These are phyloP conservation scores for Saccharomyces hybrid DNA, from an alignment of 1,139 yeast genomes.

Conservation along the genomic window DNA sequence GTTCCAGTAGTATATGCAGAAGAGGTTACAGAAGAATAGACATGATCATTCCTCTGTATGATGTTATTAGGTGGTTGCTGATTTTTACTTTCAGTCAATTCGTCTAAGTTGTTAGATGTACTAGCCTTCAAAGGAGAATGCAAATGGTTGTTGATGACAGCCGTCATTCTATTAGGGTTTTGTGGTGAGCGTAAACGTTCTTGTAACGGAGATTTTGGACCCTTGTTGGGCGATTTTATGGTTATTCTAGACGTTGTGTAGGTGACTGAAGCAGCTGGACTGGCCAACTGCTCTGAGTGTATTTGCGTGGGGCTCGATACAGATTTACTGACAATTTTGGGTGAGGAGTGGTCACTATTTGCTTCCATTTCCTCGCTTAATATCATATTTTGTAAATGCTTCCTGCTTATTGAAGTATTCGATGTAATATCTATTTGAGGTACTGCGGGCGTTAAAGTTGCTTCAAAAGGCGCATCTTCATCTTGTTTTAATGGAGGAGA, in stretches of 20 bases:
- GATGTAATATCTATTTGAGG: background rate
- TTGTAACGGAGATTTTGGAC: conserved; percentile 5
- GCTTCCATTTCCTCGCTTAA: background rate
- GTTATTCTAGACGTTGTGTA: conserved; percentile 32
- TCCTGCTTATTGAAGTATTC: background rate
- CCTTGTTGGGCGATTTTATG: conserved; percentile 23
- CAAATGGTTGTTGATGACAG: conserved; percentile 27
- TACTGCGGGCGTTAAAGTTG: background rate
- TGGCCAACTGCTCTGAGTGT: conserved; percentile 10
- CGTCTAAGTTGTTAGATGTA: background rate
- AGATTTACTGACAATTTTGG: background rate
- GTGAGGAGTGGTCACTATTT: background rate
- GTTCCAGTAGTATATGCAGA: background rate
- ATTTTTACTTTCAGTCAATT: conserved; percentile 3
- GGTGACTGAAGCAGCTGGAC: conserved; percentile 32
- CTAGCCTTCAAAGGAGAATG: conserved; percentile 24
- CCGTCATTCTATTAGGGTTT: conserved; percentile 24
- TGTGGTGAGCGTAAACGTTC: conserved; percentile 23
- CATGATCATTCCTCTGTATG: background rate
- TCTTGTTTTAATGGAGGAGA: conserved; percentile 3
- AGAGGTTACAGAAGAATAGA: background rate
- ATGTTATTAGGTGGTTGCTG: background rate
- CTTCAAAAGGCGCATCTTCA: background rate
- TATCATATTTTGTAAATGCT: background rate
- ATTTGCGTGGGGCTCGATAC: background rate